These are phyloP conservation scores for Cladosporium halotolerans DNA, from an alignment of 2,329 filamentous ascomycete species.

Conservation along the genomic window DNA sequence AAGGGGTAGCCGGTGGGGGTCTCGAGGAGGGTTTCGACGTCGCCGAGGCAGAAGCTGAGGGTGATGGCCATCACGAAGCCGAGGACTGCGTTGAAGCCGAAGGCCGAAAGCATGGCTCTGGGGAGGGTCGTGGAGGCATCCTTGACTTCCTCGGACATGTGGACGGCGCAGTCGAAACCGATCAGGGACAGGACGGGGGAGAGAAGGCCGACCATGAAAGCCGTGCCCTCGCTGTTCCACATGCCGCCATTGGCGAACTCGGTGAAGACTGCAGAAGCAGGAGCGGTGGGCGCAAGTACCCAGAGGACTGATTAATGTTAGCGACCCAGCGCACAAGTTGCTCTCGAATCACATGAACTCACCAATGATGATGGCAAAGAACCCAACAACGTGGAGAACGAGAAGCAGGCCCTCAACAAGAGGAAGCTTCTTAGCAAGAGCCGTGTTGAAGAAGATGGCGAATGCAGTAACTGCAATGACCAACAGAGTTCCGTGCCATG, in stretches of 20 bases:
- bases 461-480: slow-evolving; percentile 34
- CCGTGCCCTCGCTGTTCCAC: slow-evolving; percentile 30
- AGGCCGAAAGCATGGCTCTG: slow-evolving; percentile 42
- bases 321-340: neutral
- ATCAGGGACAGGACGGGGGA: slow-evolving; percentile 31
- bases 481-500: slow-evolving; percentile 37
- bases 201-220: slow-evolving; percentile 30
- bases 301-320: slow-evolving; percentile 24
- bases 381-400: slow-evolving; percentile 46
- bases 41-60: slow-evolving; percentile 39
- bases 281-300: slow-evolving; percentile 21
- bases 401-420: slow-evolving; percentile 38
- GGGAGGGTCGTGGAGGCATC: slow-evolving; percentile 44
- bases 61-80: slow-evolving; percentile 43
- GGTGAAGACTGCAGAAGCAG: slow-evolving; percentile 24
- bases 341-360: neutral
- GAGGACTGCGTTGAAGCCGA: slow-evolving; percentile 43
- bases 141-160: slow-evolving; percentile 46
- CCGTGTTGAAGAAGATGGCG: slow-evolving; percentile 42
- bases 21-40: slow-evolving; percentile 35
- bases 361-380: slow-evolving; percentile 47
- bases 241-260: slow-evolving; percentile 26
- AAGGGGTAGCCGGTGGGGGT: slow-evolving; percentile 44
- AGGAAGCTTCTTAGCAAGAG: slow-evolving; percentile 39
- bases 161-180: slow-evolving; percentile 31